Evolutionary conservation across 1,284 basidiomycete species (phyloP), one percentile per base, ranked within the genome.

Genomic region (Ceratobasidium sp.): DNA sequence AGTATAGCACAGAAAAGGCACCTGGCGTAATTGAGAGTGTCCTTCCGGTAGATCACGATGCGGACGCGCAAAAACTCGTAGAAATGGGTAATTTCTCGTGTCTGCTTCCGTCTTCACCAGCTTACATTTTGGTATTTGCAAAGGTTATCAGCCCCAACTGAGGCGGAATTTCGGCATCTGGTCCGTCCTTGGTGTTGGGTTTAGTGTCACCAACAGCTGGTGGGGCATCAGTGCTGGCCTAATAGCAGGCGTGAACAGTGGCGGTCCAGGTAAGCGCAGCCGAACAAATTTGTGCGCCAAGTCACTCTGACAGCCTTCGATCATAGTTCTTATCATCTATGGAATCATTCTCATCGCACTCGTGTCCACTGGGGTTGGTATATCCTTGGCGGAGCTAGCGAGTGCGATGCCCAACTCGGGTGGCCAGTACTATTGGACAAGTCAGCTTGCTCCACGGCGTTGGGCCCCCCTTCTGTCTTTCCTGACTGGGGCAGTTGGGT

Each of bases 381-480:
- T 71, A 10, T 60, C 64, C 23, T 21, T 73, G 8, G 64, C 64
- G 5, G 72, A 73, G 23, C 72, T 73, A 16, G 72, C 64, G 1
- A 73, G 72, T 36, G 64, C 72, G 26, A 60, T 60, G 58, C 72
- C 72, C 18, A 73, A 65, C 48, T 73, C 72, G 28, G 72, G 72
- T 21, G 72, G 72, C 2, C 60, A 64, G 18, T 72, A 72, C 53
- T 72, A 72, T 36, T 72, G 71, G 60, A 39, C 71, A 3, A 52
- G 36, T 1, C 60, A 58, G 46, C 39, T 72, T 14, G 71, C 71
- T 26, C 71, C 71, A 12, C 60, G 60, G 14, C 26, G 23, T 9
- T 65, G 26, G 21, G 71, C 59, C 3, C 71, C 71, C 16, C 32
- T 72, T 8, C 32, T 65, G 5, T 43, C 71, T 12, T 72, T 72